A percentile compares a stretch with the other conserved stretches of the same genome.
Evolutionary conservation across 371 early-diverging fungal genomes (phyloP).

Genomic region (Apophysomyces variabilis): DNA sequence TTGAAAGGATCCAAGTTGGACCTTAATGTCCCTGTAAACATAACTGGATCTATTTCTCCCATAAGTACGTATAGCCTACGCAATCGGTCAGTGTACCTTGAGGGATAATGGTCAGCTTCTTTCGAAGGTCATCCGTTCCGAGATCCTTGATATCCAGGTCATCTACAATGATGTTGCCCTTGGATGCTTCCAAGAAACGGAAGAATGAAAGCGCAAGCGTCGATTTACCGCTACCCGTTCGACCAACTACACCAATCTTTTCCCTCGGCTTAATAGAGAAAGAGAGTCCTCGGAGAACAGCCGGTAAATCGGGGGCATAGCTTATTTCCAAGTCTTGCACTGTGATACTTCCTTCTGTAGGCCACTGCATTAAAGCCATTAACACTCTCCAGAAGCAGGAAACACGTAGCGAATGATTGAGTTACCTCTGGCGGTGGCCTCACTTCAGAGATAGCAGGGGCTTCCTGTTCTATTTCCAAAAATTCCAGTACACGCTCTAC

Average conservation of each 20-base stretch:
- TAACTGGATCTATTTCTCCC: constrained; percentile 52
- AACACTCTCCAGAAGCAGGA: constrained; percentile 55
- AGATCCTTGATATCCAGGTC: constrained; percentile 75
- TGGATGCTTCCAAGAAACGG: constrained; percentile 70
- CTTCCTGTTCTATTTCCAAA: constrained; percentile 15
- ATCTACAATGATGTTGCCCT: constrained; percentile 76
- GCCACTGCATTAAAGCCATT: constrained; percentile 53
- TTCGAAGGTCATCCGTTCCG: constrained; percentile 72
- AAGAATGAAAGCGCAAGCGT: constrained; percentile 77
- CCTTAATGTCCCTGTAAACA: constrained; percentile 70
- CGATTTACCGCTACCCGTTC: constrained; percentile 83
- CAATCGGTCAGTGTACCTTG: constrained; percentile 40
- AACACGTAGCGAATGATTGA: neutral
- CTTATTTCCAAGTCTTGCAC: constrained; percentile 61
- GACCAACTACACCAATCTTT: constrained; percentile 69
- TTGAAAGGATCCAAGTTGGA: constrained; percentile 74
- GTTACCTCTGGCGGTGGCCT: constrained; percentile 5
- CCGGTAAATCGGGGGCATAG: constrained; percentile 64
- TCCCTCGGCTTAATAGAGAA: constrained; percentile 55
- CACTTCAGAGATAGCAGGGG: neutral
- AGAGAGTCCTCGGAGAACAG: constrained; percentile 61
- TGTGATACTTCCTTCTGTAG: constrained; percentile 62
- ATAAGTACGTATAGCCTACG: neutral
- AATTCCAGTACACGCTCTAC: constrained; percentile 12
- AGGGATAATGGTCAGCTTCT: constrained; percentile 74